These are phyloP conservation scores for Pyricularia sp. DNA, from an alignment of 2,329 filamentous ascomycete species.

Conservation along the genomic window DNA sequence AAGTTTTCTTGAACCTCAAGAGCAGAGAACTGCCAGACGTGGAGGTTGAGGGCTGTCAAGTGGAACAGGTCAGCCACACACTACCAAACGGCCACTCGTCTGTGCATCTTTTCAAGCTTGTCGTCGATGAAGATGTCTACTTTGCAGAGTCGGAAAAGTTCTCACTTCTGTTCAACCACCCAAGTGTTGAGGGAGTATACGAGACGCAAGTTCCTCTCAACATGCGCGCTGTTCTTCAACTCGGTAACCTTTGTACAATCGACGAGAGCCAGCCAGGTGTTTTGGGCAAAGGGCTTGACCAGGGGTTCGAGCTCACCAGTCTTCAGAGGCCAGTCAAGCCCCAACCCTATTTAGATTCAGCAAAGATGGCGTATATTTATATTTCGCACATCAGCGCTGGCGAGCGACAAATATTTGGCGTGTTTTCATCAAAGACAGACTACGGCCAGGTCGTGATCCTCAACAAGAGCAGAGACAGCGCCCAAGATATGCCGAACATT, in stretches of 20 bases:
- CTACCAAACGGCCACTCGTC: slow-evolving; percentile 92
- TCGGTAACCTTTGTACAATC: slow-evolving; percentile 87
- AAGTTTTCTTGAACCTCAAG: slow-evolving; percentile 86
- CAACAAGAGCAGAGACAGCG: slow-evolving; percentile 63
- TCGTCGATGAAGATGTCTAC: slow-evolving; percentile 78
- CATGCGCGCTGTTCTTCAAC: slow-evolving; percentile 71
- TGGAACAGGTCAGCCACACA: slow-evolving; percentile 87
- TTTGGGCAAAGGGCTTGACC: slow-evolving; percentile 80
- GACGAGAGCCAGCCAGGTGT: slow-evolving; percentile 84
- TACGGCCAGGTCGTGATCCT: slow-evolving; percentile 83
- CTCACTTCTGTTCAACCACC: slow-evolving; percentile 71
- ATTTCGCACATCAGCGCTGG: slow-evolving; percentile 86
- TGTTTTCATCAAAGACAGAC: slow-evolving; percentile 73
- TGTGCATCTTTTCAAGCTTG: slow-evolving; percentile 86
- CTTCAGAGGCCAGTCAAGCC: slow-evolving; percentile 55
- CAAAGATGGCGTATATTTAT: slow-evolving; percentile 71
- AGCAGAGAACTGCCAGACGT: slow-evolving; percentile 78
- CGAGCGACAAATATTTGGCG: slow-evolving; percentile 81
- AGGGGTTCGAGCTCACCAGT: slow-evolving; percentile 77
- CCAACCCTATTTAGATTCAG: slow-evolving; percentile 59
- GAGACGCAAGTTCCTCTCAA: slow-evolving; percentile 85
- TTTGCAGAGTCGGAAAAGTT: slow-evolving; percentile 76
- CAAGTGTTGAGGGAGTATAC: slow-evolving; percentile 93
- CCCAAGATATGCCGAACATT: slow-evolving; percentile 77
- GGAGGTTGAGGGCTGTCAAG: slow-evolving; percentile 70